Conservation (phyloP, 2,329 filamentous ascomycete species). For the Colletotrichum sidae region DNA sequence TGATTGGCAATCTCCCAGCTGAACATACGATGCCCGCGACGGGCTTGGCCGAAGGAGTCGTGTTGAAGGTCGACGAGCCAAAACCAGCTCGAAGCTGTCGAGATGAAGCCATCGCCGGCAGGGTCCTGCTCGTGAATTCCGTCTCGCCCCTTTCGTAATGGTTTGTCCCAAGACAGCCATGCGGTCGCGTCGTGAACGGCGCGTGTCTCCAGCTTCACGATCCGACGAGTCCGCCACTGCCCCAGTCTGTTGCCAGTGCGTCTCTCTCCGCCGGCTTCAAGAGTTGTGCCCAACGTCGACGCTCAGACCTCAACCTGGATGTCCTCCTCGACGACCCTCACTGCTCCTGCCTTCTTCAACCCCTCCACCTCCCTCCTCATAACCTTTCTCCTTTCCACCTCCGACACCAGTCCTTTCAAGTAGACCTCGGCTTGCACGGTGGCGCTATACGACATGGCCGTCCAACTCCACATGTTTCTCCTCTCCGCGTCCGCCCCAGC, state of each 20-base stretch:
- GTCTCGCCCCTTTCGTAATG: no score
- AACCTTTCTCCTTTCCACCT: constrained; percentile 72
- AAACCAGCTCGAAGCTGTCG: no score
- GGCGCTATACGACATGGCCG: constrained; percentile 83
- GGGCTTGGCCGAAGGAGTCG: no score
- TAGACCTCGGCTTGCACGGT: constrained; percentile 88
- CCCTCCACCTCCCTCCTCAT: constrained; percentile 51
- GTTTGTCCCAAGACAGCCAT: no score
- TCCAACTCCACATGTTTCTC: constrained; percentile 83
- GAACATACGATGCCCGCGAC: background rate
- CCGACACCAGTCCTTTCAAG: constrained; percentile 79
- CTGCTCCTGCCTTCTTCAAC: constrained; percentile 51
- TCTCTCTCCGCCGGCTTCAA: background rate
- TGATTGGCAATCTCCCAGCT: constrained; percentile 15
- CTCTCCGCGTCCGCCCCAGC: constrained; percentile 81
- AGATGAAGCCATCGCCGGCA: no score
- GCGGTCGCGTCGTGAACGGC: no score
- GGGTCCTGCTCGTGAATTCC: no score
- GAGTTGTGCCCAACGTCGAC: background rate
- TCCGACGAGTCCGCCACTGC: no score
- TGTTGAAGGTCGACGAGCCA: no score
- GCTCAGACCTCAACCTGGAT: constrained; percentile 46
- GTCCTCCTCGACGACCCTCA: constrained; percentile 57
- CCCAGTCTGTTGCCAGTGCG: background rate
- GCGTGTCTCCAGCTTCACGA: no score